phyloP scores from a whole-genome alignment of 2,329 filamentous ascomycete genomes.

The Tolypocladium tropicale region DNA sequence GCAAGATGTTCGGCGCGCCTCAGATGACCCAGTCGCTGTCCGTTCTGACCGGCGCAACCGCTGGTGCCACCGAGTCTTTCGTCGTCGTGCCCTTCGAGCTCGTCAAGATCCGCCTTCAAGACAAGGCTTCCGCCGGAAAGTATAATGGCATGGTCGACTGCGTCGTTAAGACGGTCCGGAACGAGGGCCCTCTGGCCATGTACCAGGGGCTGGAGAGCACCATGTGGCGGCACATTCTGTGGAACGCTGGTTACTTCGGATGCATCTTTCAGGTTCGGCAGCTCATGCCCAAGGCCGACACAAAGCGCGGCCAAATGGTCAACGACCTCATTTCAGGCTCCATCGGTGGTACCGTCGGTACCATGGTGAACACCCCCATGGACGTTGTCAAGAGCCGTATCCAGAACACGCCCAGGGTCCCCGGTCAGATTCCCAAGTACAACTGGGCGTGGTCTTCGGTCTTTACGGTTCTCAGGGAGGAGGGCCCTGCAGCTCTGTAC shows the following conservation, averaged over 20 bases:
- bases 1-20: constrained; percentile 68
- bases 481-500: constrained; percentile 86
- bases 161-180: constrained; percentile 68
- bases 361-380: constrained; percentile 88
- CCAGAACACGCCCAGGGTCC: constrained; percentile 79
- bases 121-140: constrained; percentile 84
- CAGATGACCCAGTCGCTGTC: constrained; percentile 92
- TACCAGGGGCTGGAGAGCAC: constrained; percentile 98
- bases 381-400: constrained; percentile 98
- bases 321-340: constrained; percentile 85
- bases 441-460: constrained; percentile 95
- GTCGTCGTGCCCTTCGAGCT: constrained; percentile 97
- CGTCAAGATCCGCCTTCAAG: constrained; percentile 96
- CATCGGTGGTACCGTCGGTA: constrained; percentile 80
- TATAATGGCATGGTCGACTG: constrained; percentile 77
- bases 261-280: constrained; percentile 95
- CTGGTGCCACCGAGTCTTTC: constrained; percentile 90
- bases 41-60: constrained; percentile 85
- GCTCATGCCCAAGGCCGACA: constrained; percentile 69
- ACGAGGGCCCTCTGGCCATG: constrained; percentile 76
- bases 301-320: constrained; percentile 69
- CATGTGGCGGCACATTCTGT: constrained; percentile 81
- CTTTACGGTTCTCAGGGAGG: constrained; percentile 80
- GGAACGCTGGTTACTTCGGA: constrained; percentile 96
- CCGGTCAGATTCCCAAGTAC: constrained; percentile 84